A percentile compares a stretch with the other conserved stretches of the same genome.
These are phyloP conservation scores for Lactarius tabidus DNA, from an alignment of 768 basidiomycete species.

Conservation along the genomic window DNA sequence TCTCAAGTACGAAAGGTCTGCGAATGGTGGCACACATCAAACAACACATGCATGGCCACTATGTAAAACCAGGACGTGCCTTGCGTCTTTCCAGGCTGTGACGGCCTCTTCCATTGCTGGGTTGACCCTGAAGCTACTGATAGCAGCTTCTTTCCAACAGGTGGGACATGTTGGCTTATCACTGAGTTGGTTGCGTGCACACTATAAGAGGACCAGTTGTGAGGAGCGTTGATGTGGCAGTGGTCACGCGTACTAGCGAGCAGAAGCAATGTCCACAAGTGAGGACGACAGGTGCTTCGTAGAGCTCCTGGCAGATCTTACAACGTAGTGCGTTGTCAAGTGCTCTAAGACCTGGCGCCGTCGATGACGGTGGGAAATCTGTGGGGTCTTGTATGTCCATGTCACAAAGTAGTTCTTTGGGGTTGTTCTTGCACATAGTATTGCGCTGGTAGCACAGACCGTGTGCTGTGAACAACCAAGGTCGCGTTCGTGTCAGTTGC, in stretches of 20 bases:
- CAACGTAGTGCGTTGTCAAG: conserved; percentile 38
- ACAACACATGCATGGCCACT: conserved; percentile 1
- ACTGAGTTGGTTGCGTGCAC: conserved; percentile 36
- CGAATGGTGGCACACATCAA: conserved; percentile 2
- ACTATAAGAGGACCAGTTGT: conserved; percentile 29
- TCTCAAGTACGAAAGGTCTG: conserved; percentile 20
- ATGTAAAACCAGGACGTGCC: conserved; percentile 30
- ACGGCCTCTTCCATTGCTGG: conserved; percentile 37
- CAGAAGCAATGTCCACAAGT: conserved; percentile 43
- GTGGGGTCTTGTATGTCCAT: conserved; percentile 32
- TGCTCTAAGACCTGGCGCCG: conserved; percentile 31
- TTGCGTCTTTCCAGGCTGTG: conserved; percentile 35
- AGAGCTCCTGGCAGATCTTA: conserved; percentile 41
- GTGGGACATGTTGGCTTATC: conserved; percentile 37
- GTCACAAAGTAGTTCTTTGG: conserved; percentile 16
- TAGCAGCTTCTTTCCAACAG: conserved; percentile 33
- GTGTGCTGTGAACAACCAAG: neutral
- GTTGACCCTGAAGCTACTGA: conserved; percentile 36
- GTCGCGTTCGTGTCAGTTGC: neutral
- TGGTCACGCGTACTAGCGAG: conserved; percentile 30
- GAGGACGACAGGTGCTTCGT: conserved; percentile 37
- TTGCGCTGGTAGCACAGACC: neutral
- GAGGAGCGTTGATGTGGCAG: neutral
- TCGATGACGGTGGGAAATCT: conserved; percentile 32
- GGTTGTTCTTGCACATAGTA: conserved; percentile 16